These are phyloP conservation scores for Cutaneotrichosporon mucoides DNA, from an alignment of 1,284 basidiomycete genomes.

Conservation along the genomic window DNA sequence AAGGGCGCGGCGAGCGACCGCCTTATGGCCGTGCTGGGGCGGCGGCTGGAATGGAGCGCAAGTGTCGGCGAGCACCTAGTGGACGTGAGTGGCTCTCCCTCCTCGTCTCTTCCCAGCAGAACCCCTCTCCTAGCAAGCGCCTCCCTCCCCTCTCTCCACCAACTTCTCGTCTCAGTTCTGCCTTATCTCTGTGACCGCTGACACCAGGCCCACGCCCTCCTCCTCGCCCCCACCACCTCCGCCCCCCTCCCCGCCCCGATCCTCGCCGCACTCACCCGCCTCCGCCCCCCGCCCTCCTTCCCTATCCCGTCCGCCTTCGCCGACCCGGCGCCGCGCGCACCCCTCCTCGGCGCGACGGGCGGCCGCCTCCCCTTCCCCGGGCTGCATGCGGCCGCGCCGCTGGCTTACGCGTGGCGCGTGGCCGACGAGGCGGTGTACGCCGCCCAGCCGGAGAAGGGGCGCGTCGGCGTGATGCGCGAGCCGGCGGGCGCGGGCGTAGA, in stretches of 20 bases:
- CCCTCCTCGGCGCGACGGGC: slow-evolving; percentile 8
- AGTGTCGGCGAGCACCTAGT: slow-evolving; percentile 38
- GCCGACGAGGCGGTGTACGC: slow-evolving; percentile 32
- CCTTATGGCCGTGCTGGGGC: slow-evolving; percentile 3
- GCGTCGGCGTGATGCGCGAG: slow-evolving; percentile 36
- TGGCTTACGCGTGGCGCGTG: slow-evolving; percentile 40
- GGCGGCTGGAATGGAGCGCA: slow-evolving; percentile 31
- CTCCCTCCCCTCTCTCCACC: too few relatives aligned
- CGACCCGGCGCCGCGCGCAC: neutral
- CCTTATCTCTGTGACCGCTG: neutral
- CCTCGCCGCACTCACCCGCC: slow-evolving; percentile 23
- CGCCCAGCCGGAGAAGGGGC: slow-evolving; percentile 14
- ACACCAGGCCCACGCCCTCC: slow-evolving; percentile 38
- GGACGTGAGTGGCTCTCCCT: slow-evolving; percentile 25
- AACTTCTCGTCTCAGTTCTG: too few relatives aligned
- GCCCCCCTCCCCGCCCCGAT: slow-evolving; percentile 28
- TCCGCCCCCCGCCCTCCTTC: slow-evolving; percentile 30
- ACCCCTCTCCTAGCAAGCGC: too few relatives aligned
- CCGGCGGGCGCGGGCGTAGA: slow-evolving; percentile 39
- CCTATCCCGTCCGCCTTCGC: neutral
- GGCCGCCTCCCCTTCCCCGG: slow-evolving; percentile 30
- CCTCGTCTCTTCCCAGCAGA: neutral
- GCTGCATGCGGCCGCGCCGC: slow-evolving; percentile 31
- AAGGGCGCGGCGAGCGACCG: neutral
- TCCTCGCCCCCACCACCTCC: slow-evolving; percentile 30